Evolutionary conservation across 2,329 filamentous ascomycete species (phyloP).

Genomic region (Hymenoscyphus infarciens): DNA sequence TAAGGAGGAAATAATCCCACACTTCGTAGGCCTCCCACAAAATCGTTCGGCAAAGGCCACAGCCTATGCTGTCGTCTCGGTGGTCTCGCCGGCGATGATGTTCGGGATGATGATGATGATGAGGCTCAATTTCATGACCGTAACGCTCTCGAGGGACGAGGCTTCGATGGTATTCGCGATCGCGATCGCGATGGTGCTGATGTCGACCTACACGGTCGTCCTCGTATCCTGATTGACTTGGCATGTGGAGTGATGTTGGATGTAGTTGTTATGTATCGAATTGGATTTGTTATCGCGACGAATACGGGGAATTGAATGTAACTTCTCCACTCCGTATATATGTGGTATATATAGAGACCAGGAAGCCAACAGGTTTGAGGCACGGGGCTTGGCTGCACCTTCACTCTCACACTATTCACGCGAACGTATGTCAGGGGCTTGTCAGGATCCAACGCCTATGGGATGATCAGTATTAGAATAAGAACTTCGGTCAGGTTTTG

Average conservation of each 20-base stretch:
- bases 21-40: slow-evolving; percentile 13
- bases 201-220: neutral
- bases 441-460: neutral
- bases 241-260: neutral
- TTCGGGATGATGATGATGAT: neutral
- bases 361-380: neutral
- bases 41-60: slow-evolving; percentile 6
- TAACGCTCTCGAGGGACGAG: neutral
- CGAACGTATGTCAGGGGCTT: neutral
- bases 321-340: neutral
- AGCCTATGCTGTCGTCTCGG: neutral
- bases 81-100: neutral
- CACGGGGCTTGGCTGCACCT: neutral
- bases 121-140: neutral
- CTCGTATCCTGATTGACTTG: neutral
- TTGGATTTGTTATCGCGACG: neutral
- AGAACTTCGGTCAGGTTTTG: slow-evolving; percentile 3
- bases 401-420: neutral
- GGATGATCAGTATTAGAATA: slow-evolving; percentile 4
- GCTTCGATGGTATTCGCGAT: neutral
- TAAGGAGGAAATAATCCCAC: slow-evolving; percentile 9
- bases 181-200: neutral
- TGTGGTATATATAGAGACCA: neutral
- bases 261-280: neutral
- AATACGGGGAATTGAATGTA: neutral